Base-by-base conservation (phyloP, 1,139 yeast species). In the Wickerhamomyces sp. region DNA sequence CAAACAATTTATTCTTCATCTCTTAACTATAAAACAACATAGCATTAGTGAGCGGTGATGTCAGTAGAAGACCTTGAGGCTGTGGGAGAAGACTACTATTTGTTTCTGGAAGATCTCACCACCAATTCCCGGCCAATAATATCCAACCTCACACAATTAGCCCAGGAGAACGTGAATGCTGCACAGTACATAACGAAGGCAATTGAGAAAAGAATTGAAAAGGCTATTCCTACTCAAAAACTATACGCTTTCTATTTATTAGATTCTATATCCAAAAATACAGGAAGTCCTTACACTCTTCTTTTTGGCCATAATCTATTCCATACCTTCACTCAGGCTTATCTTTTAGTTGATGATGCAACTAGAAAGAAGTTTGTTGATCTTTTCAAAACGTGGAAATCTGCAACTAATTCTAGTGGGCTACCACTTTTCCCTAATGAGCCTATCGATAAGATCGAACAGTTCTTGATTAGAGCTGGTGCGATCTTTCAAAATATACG, bases 211-310 rank as follows among this genome's bases (percentile, higher is more conserved):
- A 75, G 85, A 54, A 74, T 85, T 36, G 70, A 71, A 43, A 74
- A 85, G 48, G 54, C 55, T 19, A 38, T 42, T 5, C 97, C 97
- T 2, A 75, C 76, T 17, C 90, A 87, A 51, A 92, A 92, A 62
- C 70, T 92, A 40, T 92, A 77, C 54, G 80, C 94, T 4, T 70
- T 92, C 49, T 92, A 90, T 58, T 71, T 90, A 36, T 65, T 92
- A 42, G 98, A 92, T 60, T 89, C 97, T n/a, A 84, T 92, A 35
- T 85, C 95, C 63, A 92, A 92, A 62, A 86, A 82, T 52, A 82
- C 88, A 18, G 97, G 97, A 7, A 75, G 80, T 45, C 97, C 97
- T 1, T 92, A 90, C 59, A 86, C 89, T 27, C 70, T 79, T 10
- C 63, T 84, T 44, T 79, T 90, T 57, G 84, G 89, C 6, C 55